Evolutionary conservation across 805 yeast genomes (phyloP), one percentile per base, ranked within the genome.

Genomic region (Kluyveromyces dobzhanskii): DNA sequence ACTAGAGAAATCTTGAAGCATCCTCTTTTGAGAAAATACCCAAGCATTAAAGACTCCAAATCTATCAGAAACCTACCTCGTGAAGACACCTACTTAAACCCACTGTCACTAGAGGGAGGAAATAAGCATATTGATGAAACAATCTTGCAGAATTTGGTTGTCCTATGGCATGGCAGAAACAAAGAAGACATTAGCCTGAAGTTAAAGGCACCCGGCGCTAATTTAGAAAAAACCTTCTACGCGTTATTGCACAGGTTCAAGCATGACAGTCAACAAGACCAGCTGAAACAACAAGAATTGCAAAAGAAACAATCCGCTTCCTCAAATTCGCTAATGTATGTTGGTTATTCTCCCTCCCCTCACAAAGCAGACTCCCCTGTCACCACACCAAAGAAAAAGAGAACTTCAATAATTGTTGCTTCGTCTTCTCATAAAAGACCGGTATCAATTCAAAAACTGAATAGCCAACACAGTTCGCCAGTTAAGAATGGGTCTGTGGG

Each of bases 191-290:
- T 86, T 18, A 57, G 75, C 19, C 57, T 66, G 8, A 72, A 74
- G 46, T 65, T 86, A 33, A 53, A 73, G 32, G 68, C 76, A 8
- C 64, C 72, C 1, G 74, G 69, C 18, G 75, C 80, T 18, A 80
- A 77, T 50, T 71, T 87, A 1, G 95, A 85, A 50, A 85, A 85
- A 66, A 78, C 85, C 33, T 80, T 85, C 51, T 85, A 85, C 61
- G 82, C 82, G 47, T 61, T 86, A 32, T 65, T 85, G 45, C 65
- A 77, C 66, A 75, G 82, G 47, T 86, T 85, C 59, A 70, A 92
- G 45, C 75, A 74, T 45, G 87, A 81, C 41, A 55, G 59, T 11
- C 48, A 62, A 47, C 46, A 56, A 41, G 62, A 62, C 37, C 44
- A 38, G 33, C 9, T 47, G 38, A 45, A 51, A 43, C 53, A 62